phyloP scores from a whole-genome alignment of 768 basidiomycete species.

The Termitomyces sp. region DNA sequence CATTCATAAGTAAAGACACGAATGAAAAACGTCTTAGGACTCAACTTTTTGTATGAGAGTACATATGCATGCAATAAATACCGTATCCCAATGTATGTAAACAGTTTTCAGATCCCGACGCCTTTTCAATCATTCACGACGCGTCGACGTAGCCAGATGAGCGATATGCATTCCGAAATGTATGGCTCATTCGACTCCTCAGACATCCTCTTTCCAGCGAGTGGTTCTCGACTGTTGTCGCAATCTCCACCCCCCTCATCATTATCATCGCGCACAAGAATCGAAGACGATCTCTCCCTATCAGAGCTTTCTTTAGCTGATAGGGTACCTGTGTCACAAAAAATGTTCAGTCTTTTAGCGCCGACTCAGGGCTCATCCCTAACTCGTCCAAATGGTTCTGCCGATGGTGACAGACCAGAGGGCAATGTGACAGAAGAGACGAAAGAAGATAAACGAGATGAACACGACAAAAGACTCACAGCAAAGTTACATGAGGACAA shows the following conservation, averaged over 20 bases:
- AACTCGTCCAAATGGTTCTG: conserved; percentile 7
- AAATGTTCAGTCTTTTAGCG: conserved; percentile 15
- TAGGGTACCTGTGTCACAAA: conserved; percentile 13
- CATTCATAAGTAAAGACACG: background rate
- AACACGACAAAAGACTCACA: conserved; percentile 14
- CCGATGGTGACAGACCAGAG: background rate
- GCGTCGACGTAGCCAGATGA: background rate
- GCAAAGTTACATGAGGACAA: conserved; percentile 54
- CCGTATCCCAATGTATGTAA: no score
- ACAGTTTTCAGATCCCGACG: background rate
- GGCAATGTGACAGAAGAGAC: conserved; percentile 3
- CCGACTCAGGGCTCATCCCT: conserved; percentile 4
- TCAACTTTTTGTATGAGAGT: no score
- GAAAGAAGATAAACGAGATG: conserved; percentile 14
- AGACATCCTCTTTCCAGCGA: conserved; percentile 11
- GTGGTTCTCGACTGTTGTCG: conserved; percentile 25
- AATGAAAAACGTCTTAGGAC: background rate
- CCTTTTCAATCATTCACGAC: background rate
- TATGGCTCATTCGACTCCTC: conserved; percentile 11
- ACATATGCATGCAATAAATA: no score
- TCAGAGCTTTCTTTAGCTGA: conserved; percentile 32
- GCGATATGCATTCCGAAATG: conserved; percentile 5
- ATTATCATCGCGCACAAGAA: conserved; percentile 21
- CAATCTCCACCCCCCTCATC: conserved; percentile 23
- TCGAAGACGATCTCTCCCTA: conserved; percentile 28